Base-by-base conservation (phyloP, 169 alveolate species). In the Plasmodium gonderi region DNA sequence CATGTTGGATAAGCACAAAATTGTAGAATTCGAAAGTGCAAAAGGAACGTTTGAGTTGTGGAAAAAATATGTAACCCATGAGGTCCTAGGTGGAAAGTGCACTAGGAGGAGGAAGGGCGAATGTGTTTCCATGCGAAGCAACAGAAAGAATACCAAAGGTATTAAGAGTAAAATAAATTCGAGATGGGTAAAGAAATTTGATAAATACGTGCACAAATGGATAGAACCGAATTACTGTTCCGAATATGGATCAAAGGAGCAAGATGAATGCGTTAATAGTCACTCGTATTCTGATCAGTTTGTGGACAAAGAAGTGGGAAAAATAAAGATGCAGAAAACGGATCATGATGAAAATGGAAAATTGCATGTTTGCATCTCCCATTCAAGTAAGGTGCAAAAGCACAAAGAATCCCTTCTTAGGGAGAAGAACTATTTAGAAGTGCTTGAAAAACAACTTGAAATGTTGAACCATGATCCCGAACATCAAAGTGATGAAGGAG, bases 11-110 rank as follows among this genome's bases (percentile, higher is more conserved):
- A 85, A 51, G 45, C 40, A 85, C 68, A 47, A 64, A 85, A 85
- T 85, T 74, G 38, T 36, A 20, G 78, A 40, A 20, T 85, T 38
- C 60, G 74, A 64, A 49, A 67, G 36, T 29, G 12, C 38, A 38
- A 33, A 85, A 38, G 67, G 42, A 23, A 45, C 77, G 31, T 77
- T 85, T 49, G 80, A 85, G 12, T 51, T 85, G 31, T 85, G 92
- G 92, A 85, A 85, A 36, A 76, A 49, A 54, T 85, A 74, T 65
- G 92, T 31, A 72, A 72, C 14, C 3, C 82, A 72, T 12, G 87
- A 74, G 67, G 68, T 69, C 23, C 29, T 17, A 38, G 9, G 26
- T 20, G 9, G 26, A 38, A 17, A 44, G 26, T 54, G 40, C 75
- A 29, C 42, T n/a, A 3, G 14, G 26, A 29, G 68, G 76, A 65